Evolutionary conservation across 257 asterid genomes (phyloP).

Genomic region (Ilex asprella): DNA sequence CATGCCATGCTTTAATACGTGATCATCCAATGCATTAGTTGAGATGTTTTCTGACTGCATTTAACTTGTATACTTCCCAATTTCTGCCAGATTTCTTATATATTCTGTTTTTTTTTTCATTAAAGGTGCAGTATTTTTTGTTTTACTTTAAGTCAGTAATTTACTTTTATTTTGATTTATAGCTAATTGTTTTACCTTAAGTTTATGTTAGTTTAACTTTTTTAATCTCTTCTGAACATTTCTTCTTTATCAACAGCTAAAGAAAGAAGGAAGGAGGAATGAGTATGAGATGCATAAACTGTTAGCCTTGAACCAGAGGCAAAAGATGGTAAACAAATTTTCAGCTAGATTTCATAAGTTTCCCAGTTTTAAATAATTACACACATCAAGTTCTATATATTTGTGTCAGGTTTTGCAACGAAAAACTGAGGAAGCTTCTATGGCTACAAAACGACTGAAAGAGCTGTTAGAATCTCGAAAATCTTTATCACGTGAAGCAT

Average conservation of each 20-base stretch:
- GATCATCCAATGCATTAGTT: no score
- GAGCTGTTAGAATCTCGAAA: conserved; percentile 87
- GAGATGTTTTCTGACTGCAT: no score
- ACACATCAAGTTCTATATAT: background rate
- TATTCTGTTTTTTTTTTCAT: background rate
- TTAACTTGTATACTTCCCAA: no score
- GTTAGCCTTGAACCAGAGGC: conserved; percentile 93
- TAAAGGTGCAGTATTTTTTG: background rate
- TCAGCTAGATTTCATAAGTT: background rate
- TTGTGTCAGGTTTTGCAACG: conserved; percentile 74
- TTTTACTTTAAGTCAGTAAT: background rate
- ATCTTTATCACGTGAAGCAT: conserved; percentile 54
- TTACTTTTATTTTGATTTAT: no score
- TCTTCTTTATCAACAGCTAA: conserved; percentile 42
- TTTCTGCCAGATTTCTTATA: background rate
- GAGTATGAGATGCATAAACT: conserved; percentile 99
- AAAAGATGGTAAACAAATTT: conserved; percentile 62
- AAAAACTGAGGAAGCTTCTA: conserved; percentile 94
- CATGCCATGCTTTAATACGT: no score
- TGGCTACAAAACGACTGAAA: conserved; percentile 90
- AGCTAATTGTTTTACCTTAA: background rate
- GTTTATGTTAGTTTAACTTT: background rate
- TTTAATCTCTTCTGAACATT: background rate
- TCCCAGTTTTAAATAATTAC: background rate
- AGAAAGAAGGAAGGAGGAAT: conserved; percentile 92